Percentiles rank a stretch among this genome's conserved stretches.
Conservation (phyloP, 1,139 yeast genomes). For the Lodderomyces theae region DNA sequence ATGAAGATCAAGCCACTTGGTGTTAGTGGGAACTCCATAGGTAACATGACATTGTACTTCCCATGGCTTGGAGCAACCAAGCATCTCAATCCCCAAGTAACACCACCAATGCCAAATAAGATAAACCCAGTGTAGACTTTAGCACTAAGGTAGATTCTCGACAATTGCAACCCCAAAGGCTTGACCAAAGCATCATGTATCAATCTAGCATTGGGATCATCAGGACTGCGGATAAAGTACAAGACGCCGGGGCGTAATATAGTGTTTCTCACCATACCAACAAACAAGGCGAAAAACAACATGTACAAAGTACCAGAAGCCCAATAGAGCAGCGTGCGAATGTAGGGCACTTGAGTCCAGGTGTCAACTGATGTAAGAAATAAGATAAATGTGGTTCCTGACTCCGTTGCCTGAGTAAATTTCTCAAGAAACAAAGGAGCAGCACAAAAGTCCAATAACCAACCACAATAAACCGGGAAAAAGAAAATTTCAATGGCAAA, state of each 20-base stretch:
- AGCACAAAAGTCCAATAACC: slow-evolving; percentile 66
- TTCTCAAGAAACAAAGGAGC: slow-evolving; percentile 46
- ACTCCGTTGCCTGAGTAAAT: slow-evolving; percentile 13
- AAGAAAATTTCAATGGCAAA: slow-evolving; percentile 76
- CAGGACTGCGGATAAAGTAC: slow-evolving; percentile 89
- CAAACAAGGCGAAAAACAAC: slow-evolving; percentile 82
- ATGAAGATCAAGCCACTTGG: slow-evolving; percentile 11
- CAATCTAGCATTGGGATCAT: slow-evolving; percentile 87
- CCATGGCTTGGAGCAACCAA: slow-evolving; percentile 21
- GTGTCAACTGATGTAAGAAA: slow-evolving; percentile 25
- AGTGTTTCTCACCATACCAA: slow-evolving; percentile 72
- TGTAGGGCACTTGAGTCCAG: slow-evolving; percentile 21
- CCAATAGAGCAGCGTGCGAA: slow-evolving; percentile 53
- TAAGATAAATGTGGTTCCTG: slow-evolving; percentile 14
- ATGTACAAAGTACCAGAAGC: slow-evolving; percentile 77
- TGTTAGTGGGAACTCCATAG: slow-evolving; percentile 20
- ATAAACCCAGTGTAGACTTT: slow-evolving; percentile 75
- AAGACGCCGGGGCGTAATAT: slow-evolving; percentile 86
- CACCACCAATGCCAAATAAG: slow-evolving; percentile 68
- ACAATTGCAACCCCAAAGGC: slow-evolving; percentile 68
- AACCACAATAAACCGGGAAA: slow-evolving; percentile 87
- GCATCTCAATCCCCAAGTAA: slow-evolving; percentile 52
- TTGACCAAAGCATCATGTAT: slow-evolving; percentile 83
- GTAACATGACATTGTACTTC: slow-evolving; percentile 25
- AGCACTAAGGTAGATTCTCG: slow-evolving; percentile 72